A percentile compares a stretch with the other conserved stretches of the same genome.
These are phyloP conservation scores for Cladorrhinum sp. DNA, from an alignment of 2,329 filamentous ascomycete genomes.

Conservation along the genomic window DNA sequence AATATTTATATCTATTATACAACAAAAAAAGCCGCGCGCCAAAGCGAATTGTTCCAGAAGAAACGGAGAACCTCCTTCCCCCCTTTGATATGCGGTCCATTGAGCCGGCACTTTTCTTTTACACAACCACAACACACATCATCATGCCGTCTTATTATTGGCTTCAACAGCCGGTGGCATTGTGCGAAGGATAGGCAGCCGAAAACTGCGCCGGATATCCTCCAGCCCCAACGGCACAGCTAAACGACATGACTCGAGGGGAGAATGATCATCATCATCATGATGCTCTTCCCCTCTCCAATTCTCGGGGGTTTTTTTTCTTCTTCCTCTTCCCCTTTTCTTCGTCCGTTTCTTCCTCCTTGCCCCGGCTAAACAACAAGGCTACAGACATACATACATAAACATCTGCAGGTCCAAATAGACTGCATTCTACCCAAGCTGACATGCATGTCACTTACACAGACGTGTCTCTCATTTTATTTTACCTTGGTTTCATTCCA, in stretches of 20 bases:
- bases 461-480: background rate
- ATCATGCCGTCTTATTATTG: background rate
- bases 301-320: too few species aligned
- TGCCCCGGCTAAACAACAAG: background rate
- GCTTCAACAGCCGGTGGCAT: background rate
- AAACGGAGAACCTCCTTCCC: background rate
- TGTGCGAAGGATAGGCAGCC: background rate
- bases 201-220: background rate
- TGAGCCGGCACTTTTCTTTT: constrained; percentile 9
- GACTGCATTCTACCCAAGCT: background rate
- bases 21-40: constrained; percentile 14
- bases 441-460: too few species aligned
- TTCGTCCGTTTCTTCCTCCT: background rate
- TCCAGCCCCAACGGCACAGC: background rate
- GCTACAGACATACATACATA: background rate
- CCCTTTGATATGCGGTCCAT: constrained; percentile 6
- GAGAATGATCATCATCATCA: background rate
- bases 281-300: background rate
- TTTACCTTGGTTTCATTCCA: background rate
- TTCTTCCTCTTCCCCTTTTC: background rate
- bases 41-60: constrained; percentile 21
- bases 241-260: background rate
- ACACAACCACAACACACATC: background rate
- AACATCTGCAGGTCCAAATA: background rate
- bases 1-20: background rate